These are phyloP conservation scores for Chloris gayana DNA, from an alignment of 176 grass and related monocot species.

Conservation along the genomic window DNA sequence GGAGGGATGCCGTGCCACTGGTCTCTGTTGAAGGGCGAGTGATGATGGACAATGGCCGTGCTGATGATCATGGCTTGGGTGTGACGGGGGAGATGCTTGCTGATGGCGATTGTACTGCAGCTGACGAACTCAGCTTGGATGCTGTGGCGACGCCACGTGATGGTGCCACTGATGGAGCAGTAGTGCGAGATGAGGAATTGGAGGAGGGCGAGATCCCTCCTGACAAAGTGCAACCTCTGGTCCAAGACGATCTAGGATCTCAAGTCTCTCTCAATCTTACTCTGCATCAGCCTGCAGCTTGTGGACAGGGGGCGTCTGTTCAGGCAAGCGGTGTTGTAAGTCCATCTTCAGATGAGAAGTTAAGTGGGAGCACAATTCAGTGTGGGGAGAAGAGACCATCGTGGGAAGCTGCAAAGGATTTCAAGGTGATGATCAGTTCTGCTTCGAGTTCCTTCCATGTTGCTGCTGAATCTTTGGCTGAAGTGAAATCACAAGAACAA, in stretches of 20 bases:
- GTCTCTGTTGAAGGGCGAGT: neutral
- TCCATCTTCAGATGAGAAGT: neutral
- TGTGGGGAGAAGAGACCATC: neutral
- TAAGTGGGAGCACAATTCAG: neutral
- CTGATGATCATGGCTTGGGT: too few relatives aligned
- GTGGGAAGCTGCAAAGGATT: conserved; percentile 19
- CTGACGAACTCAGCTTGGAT: neutral
- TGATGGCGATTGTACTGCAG: neutral
- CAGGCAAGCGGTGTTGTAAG: neutral
- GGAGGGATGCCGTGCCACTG: neutral
- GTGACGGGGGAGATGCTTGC: neutral
- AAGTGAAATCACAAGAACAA: conserved; percentile 12
- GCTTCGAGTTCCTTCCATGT: neutral
- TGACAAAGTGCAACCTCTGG: neutral
- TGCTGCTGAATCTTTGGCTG: conserved; percentile 20
- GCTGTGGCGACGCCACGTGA: neutral
- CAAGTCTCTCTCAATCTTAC: neutral
- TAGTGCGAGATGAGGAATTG: neutral
- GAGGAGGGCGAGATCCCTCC: conserved; percentile 15
- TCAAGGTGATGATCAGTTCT: neutral
- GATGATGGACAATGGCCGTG: too few relatives aligned
- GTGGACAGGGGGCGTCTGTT: neutral
- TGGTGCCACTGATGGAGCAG: neutral
- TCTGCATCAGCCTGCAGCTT: conserved; percentile 4
- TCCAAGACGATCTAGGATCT: neutral